Evolutionary conservation across 2,329 filamentous ascomycete species (phyloP).

Genomic region (Penicillium sp.): DNA sequence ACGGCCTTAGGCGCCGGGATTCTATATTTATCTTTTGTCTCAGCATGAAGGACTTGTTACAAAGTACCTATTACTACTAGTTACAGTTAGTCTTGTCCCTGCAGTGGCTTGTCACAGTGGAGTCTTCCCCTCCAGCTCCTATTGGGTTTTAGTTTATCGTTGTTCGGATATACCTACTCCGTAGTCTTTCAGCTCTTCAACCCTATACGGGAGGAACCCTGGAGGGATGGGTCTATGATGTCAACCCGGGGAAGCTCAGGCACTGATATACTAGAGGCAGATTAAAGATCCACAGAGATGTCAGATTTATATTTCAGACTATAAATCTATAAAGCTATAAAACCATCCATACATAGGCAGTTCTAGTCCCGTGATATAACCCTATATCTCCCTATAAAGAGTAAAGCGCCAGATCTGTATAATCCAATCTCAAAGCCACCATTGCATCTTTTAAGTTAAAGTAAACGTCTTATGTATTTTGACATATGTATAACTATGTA

Average conservation of each 20-base stretch:
- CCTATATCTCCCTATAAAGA: not conserved
- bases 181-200: not conserved
- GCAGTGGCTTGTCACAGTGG: constrained; percentile 11
- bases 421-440: not conserved
- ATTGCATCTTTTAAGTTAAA: not conserved
- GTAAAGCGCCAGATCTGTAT: not conserved
- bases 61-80: not conserved
- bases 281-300: not conserved
- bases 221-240: constrained; percentile 4
- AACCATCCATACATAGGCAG: not conserved
- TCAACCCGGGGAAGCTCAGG: constrained; percentile 4
- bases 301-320: not conserved
- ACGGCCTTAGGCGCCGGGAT: constrained; percentile 12
- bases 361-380: not conserved
- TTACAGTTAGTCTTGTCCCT: not conserved
- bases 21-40: constrained; percentile 6
- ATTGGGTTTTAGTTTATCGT: not conserved
- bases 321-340: not conserved
- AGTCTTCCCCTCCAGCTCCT: not conserved
- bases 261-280: not conserved
- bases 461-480: not conserved
- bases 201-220: not conserved
- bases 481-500: not conserved
- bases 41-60: not conserved
- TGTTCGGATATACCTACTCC: not conserved